Evolutionary conservation across 1,139 yeast species (phyloP), one percentile per base, ranked within the genome.

Genomic region (Yamadazyma taylorii): DNA sequence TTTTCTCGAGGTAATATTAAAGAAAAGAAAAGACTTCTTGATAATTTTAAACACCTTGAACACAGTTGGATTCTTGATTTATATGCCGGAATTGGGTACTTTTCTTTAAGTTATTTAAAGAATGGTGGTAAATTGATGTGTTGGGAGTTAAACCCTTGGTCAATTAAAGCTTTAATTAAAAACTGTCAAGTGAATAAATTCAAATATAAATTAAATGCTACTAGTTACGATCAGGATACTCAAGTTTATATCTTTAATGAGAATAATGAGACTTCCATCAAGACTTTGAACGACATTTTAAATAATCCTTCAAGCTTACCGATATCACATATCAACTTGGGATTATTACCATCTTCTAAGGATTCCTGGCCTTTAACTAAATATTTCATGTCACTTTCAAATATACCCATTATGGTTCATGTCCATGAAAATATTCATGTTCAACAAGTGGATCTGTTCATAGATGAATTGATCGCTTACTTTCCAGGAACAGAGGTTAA

Each of bases 101-200:
- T 88, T 56, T 75, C 90, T 4, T 61, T 88, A 24, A 74, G 87
- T 32, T 88, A 88, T 51, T 65, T 85, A 33, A 65, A 63, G 34
- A 66, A 71, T 27, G 72, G 74, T 0, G 88, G 86, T 1, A 62
- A 63, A 13, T 62, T 85, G 0, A 72, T 81, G 33, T 81, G 95
- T 53, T 88, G 95, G 88, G 96, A 88, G 47, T 61, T 88, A 32
- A 88, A 88, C 52, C 87, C 89, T 1, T 87, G 92, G 94, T 84
- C 94, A 33, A 73, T 84, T 6, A 79, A 81, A 48, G 96, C 95
- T 0, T 65, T 87, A 28, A 51, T 61, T 2, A 63, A 79, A 31
- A 89, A 89, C 1, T 69, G 84, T 7, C 37, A 42, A 2, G 52
- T 52, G 4, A 82, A 79, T 45, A 62, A 66, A 8, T 69, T 74